A percentile compares a stretch with the other conserved stretches of the same genome.
Conservation (phyloP, 192 early-diverging fungal genomes). For the Neocallimastix lanati region DNA sequence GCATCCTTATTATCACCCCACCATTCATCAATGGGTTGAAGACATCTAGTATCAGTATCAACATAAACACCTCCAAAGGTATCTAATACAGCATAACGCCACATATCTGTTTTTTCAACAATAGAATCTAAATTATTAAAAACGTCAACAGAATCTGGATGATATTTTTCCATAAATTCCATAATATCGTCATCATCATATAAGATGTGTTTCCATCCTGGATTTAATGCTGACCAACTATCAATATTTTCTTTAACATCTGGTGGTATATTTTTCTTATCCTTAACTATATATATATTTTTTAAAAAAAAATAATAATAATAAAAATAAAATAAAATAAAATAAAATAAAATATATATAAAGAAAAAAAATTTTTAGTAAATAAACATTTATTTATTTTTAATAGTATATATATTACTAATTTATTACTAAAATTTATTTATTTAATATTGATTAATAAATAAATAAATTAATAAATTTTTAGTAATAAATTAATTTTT, state of each 20-base stretch:
- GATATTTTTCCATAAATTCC: background rate
- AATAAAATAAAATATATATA: no score
- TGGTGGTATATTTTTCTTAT: background rate
- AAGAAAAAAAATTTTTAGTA: no score
- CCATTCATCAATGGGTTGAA: conserved; percentile 9
- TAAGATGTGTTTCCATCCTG: background rate
- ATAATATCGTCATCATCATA: background rate
- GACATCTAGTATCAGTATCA: conserved; percentile 10
- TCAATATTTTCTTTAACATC: background rate
- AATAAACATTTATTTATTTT: no score
- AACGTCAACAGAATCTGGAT: background rate
- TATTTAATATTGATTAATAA: no score
- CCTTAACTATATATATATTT: background rate
- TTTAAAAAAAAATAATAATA: no score
- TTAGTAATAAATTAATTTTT: no score
- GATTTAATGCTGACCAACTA: background rate
- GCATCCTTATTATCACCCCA: background rate
- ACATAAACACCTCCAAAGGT: conserved; percentile 13
- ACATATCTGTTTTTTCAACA: background rate
- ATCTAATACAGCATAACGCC: conserved; percentile 12
- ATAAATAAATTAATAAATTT: no score
- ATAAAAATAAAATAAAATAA: no score
- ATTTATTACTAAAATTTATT: no score
- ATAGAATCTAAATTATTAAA: background rate
- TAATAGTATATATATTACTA: no score